Base-by-base conservation (phyloP, 129 eudicot species). In the Rutidosis leptorrhynchoides region DNA sequence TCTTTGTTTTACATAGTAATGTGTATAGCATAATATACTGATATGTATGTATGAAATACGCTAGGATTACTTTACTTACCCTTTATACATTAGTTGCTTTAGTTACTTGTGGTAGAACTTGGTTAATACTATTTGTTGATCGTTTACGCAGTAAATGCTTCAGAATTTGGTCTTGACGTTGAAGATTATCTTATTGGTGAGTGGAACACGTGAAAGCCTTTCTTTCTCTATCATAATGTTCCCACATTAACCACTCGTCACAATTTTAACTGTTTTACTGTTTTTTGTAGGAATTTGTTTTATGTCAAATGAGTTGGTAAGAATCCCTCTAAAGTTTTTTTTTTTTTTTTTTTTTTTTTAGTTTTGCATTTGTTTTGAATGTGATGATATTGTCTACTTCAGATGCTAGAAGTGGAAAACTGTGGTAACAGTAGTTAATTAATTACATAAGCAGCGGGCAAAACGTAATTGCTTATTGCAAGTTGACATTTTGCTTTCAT, bases 151-250 rank as follows among this genome's bases (percentile, higher is more conserved):
- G 90, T 88, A 83, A 83, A 86, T 77, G 68, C 82, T 21, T 67
- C 89, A 19, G 92, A 88, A 46, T 88, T 93, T 70, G 85, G 96
- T 6, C 95, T 93, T 55, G 98, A 93, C 72, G 69, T 86, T 56
- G 98, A 88, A 82, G 98, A 93, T 73, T 93, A 93, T 84, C 96
- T 93, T 53, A 66, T 82, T 60, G 98, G 98, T 93, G 64, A 83
- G 89, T 63, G 24, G 43, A 15, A 33, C 26, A 76, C 26, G 24
- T 45, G 64, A 11, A 30, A 2, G 7, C 25, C 48, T 19, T 10
- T 61, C n/a, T 33, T 20, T 32, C 48, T 25, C 6, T 19, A 56
- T 56, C 28, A 0, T 23, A 25, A 10, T 14, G 35, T 27, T 27
- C 21, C 33, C 28, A 56, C 14, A 1, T 9, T 35, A 8, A 8